phyloP scores from a whole-genome alignment of 306 rosid genomes.

The Cicer judaicum region DNA sequence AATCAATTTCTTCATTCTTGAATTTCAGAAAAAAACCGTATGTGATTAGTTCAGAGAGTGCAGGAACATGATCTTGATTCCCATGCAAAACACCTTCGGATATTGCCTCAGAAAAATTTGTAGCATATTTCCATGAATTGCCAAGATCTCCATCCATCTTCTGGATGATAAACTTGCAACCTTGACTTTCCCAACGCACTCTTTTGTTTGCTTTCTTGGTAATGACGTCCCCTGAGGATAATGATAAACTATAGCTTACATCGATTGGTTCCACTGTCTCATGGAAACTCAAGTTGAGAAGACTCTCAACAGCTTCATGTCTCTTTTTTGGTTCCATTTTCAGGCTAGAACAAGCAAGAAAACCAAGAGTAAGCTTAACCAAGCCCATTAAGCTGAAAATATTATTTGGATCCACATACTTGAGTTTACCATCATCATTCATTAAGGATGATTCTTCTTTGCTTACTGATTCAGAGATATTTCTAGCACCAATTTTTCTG shows the following conservation, averaged over 20 bases:
- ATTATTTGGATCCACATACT: constrained; percentile 38
- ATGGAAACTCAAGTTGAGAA: constrained; percentile 50
- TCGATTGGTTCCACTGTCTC: constrained; percentile 4
- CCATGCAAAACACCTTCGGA: constrained; percentile 65
- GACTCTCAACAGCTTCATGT: constrained; percentile 56
- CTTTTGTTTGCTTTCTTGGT: constrained; percentile 46
- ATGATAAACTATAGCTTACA: constrained; percentile 13
- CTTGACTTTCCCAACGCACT: constrained; percentile 56
- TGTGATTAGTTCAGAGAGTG: constrained; percentile 66
- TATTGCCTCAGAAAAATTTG: constrained; percentile 63
- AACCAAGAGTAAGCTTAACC: constrained; percentile 68
- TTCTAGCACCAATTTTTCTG: constrained; percentile 59
- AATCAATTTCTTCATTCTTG: constrained; percentile 59
- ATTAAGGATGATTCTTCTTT: constrained; percentile 47
- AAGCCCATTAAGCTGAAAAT: constrained; percentile 51
- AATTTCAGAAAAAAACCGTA: constrained; percentile 63
- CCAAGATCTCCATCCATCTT: constrained; percentile 26
- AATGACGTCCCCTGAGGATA: constrained; percentile 32
- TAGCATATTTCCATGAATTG: constrained; percentile 1
- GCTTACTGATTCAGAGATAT: constrained; percentile 60
- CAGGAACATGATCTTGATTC: constrained; percentile 54
- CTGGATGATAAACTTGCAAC: constrained; percentile 51
- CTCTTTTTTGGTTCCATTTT: constrained; percentile 62
- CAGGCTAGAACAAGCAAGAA: constrained; percentile 61
- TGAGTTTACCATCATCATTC: constrained; percentile 35